Evolutionary conservation across 2,329 filamentous ascomycete genomes (phyloP).

Genomic region (Knoxdaviesia proteae): DNA sequence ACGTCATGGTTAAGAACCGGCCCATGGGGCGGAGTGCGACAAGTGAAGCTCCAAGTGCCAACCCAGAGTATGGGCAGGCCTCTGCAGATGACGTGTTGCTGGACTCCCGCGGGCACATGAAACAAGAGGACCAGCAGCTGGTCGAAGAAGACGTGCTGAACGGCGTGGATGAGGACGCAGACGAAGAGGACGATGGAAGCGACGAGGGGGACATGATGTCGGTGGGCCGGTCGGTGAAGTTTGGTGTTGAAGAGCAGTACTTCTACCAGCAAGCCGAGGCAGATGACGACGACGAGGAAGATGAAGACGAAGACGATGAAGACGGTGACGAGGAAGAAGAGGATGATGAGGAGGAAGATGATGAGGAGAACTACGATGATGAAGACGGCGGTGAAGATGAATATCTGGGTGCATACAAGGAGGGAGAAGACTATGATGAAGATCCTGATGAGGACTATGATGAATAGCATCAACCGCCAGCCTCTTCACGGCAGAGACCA

Average conservation of each 20-base stretch:
- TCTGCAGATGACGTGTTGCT: conserved; percentile 6
- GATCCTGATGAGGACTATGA: too few species aligned
- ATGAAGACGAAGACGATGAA: conserved; percentile 8
- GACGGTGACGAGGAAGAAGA: conserved; percentile 9
- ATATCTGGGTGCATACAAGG: too few species aligned
- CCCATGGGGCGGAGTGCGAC: conserved; percentile 4
- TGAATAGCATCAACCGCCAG: too few species aligned
- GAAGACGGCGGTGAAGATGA: not conserved
- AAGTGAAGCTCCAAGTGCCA: conserved; percentile 1
- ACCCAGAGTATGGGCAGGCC: conserved; percentile 7
- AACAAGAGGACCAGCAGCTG: not conserved
- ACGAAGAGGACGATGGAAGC: conserved; percentile 10
- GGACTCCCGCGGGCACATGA: not conserved
- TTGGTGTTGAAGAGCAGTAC: not conserved
- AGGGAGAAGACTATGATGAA: too few species aligned
- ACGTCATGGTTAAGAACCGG: conserved; percentile 7
- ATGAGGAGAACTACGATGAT: conserved; percentile 5
- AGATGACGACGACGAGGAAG: conserved; percentile 4
- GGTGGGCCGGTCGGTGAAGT: too few species aligned
- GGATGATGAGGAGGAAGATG: conserved; percentile 9
- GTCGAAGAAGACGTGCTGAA: conserved; percentile 2
- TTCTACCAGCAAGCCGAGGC: conserved; percentile 9
- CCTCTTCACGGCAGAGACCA: too few species aligned
- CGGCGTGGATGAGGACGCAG: conserved; percentile 8
- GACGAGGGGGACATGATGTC: conserved; percentile 7